Evolutionary conservation across 1,139 yeast genomes (phyloP), one percentile per base, ranked within the genome.

Genomic region (Yamadazyma trypodendri): DNA sequence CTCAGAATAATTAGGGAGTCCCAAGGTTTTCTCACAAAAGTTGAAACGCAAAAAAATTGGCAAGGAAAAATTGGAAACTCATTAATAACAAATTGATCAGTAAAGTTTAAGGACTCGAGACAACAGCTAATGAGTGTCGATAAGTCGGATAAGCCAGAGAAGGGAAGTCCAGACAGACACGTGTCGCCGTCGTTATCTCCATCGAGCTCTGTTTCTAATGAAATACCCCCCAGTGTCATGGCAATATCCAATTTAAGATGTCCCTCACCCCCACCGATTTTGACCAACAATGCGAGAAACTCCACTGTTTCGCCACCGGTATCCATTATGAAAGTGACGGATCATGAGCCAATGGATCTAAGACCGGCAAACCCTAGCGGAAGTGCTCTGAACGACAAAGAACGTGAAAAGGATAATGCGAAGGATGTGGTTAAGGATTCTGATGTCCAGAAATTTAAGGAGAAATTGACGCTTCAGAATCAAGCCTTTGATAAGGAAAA

Each of bases 261-360:
- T 49, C 84, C 86, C 2, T 79, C 85, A 3, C 86, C 86, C 14
- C 84, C 86, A 1, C 85, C 86, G 2, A 79, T 80, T 37, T 60
- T 79, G 36, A 75, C 75, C 48, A 74, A 58, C 34, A 48, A 39
- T 24, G 46, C 41, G 16, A 40, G 49, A 45, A 44, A 43, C 31
- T 49, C 45, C 9, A 45, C 48, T 4, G 48, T 38, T n/a, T 40
- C 50, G 3, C 46, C 58, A 6, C 48, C 52, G n/a, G 31, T 18
- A 7, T 13, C 16, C 6, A 6, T 10, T 9, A n/a, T 16, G 6
- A 24, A 24, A 12, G 21, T 17, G 33, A 23, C 37, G 20, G 35
- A 28, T 7, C 28, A 17, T 13, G 35, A 41, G 15, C 4, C 32
- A 14, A 36, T 32, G 7, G 23, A 18, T 1, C 15, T 11, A 12